phyloP scores from a whole-genome alignment of 73 alveolate genomes.

The Paramecium sonneborni region DNA sequence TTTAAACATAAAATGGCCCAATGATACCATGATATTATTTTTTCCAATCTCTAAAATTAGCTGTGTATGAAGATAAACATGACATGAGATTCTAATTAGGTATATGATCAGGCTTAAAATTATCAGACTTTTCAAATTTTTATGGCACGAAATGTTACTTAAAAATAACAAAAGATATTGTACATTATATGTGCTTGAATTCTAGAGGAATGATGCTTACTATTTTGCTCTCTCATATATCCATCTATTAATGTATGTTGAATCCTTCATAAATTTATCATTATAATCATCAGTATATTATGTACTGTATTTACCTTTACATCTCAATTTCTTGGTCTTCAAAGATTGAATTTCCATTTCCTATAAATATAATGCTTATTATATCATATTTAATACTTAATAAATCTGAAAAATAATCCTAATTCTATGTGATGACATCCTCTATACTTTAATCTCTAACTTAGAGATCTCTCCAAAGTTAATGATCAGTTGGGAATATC shows the following conservation, averaged over 20 bases:
- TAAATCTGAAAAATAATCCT: background rate
- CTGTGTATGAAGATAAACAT: background rate
- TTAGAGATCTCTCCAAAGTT: constrained; percentile 4
- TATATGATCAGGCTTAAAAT: constrained; percentile 15
- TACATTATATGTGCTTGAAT: constrained; percentile 17
- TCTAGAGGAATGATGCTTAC: background rate
- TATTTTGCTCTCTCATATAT: background rate
- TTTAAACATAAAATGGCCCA: background rate
- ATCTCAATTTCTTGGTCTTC: background rate
- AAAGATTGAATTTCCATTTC: background rate
- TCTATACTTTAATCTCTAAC: background rate
- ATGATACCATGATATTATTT: constrained; percentile 8
- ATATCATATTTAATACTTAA: background rate
- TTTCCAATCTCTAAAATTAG: constrained; percentile 28
- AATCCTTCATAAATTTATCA: background rate
- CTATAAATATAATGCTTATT: background rate
- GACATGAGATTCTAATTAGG: background rate
- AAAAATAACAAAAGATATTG: background rate
- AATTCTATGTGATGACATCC: background rate
- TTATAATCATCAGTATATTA: background rate
- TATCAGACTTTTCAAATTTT: background rate
- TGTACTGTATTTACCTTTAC: background rate
- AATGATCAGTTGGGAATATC: constrained; percentile 1
- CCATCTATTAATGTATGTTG: background rate
- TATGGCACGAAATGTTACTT: background rate